Base-by-base conservation (phyloP, 2,329 filamentous ascomycete species). In the Corinectria fuckeliana region DNA sequence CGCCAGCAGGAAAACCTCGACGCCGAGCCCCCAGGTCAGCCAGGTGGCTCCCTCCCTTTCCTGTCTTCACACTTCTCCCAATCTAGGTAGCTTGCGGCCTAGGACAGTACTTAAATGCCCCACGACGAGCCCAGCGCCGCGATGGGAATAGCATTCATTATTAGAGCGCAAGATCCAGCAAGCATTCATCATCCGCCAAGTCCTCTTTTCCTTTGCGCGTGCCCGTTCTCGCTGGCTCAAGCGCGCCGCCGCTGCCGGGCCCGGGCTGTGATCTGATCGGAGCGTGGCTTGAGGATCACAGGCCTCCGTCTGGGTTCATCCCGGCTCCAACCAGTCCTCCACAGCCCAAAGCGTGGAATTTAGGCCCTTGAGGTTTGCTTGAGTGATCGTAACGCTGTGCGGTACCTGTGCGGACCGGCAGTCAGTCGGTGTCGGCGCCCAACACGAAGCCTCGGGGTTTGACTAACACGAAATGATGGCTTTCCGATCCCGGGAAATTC, bases 221-320 rank as follows among this genome's bases (percentile, higher is more conserved):
- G 23, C 41, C 23, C 32, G 28, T 13, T 32, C 30, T 30, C n/a
- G n/a, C n/a, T n/a, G n/a, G 32, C 32, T 16, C 32, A 16, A 18
- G 32, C 36, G 48, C 58, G 41, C 58, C 38, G 51, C 53, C 42
- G 38, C 4, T 13, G 11, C 54, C 54, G 34, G 51, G 47, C 44
- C 47, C 57, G 61, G 44, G 41, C 65, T 68, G n/a, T n/a, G 67
- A 69, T 69, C 67, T 68, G 62, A 68, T 69, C 67, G 65, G 63
- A 69, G 60, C 60, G 67, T 69, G 67, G 67, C 65, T 70, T 69
- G 57, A 56, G 66, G 64, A 69, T 69, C 64, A 70, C 64, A 69
- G 63, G 64, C 60, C 44, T 36, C 26, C 28, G 60, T 28, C 67
- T 62, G 32, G 67, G 65, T 69, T 69, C 42, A 64, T 67, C 67